Conservation (phyloP, 495 filamentous ascomycete genomes). For the Penicillium argentinense region DNA sequence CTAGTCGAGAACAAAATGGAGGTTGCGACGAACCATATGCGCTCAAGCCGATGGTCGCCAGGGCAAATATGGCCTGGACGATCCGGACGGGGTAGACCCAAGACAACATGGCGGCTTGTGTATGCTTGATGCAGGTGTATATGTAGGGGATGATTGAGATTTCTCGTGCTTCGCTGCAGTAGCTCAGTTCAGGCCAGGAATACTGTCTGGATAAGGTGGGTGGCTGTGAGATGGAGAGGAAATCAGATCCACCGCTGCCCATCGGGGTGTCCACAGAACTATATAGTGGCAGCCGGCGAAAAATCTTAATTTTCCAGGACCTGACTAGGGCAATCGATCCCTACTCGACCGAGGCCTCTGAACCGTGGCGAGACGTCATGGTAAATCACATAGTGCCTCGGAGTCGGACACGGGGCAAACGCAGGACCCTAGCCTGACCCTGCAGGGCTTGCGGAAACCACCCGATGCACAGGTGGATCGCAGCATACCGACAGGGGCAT, state of each 20-base stretch:
- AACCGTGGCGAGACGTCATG: slow-evolving; percentile 15
- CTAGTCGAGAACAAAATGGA: background rate
- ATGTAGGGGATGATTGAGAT: background rate
- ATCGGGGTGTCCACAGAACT: slow-evolving; percentile 9
- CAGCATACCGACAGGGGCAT: slow-evolving; percentile 8
- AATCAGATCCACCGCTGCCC: slow-evolving; percentile 14
- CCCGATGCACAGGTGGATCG: slow-evolving; percentile 14
- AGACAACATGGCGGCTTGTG: slow-evolving; percentile 20
- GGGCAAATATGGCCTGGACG: slow-evolving; percentile 56
- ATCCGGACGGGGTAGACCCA: slow-evolving; percentile 54
- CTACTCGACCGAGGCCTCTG: slow-evolving; percentile 9
- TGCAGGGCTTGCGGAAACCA: slow-evolving; percentile 10
- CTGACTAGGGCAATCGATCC: too few relatives aligned
- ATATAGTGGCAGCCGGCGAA: slow-evolving; percentile 4
- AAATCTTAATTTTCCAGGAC: background rate
- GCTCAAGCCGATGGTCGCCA: slow-evolving; percentile 64
- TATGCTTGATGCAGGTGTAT: background rate
- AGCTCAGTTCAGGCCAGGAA: background rate
- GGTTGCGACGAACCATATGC: slow-evolving; percentile 54
- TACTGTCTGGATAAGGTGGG: too few relatives aligned
- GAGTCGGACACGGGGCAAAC: too few relatives aligned
- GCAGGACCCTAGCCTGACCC: too few relatives aligned
- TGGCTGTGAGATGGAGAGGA: slow-evolving; percentile 3
- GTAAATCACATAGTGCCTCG: background rate
- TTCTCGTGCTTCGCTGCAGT: background rate